Percentiles rank a stretch among this genome's conserved stretches.
phyloP scores from a whole-genome alignment of 2,329 filamentous ascomycete genomes.

The Trichoderma atroviride region DNA sequence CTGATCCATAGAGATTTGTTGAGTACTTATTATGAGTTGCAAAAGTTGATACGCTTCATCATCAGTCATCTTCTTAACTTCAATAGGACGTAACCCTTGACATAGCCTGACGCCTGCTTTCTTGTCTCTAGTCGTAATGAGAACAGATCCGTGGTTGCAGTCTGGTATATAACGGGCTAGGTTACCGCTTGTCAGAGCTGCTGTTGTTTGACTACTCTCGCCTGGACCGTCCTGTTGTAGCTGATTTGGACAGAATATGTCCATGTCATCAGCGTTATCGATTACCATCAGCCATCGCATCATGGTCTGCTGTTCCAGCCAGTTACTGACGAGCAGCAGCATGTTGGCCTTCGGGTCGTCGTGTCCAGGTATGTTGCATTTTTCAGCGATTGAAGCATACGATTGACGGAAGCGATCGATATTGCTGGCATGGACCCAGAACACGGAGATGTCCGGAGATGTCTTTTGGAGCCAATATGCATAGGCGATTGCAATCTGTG shows the following conservation, averaged over 20 bases:
- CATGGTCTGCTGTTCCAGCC: slow-evolving; percentile 33
- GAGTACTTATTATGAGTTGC: slow-evolving; percentile 27
- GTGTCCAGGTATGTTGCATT: slow-evolving; percentile 33
- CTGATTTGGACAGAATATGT: slow-evolving; percentile 3
- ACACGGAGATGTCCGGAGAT: slow-evolving; percentile 35
- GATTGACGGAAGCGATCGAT: slow-evolving; percentile 36
- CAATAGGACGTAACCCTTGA: slow-evolving; percentile 28
- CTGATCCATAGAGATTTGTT: slow-evolving; percentile 10
- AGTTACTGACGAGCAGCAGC: slow-evolving; percentile 34
- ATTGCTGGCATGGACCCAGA: slow-evolving; percentile 42
- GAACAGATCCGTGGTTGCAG: slow-evolving; percentile 36
- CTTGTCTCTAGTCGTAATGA: slow-evolving; percentile 41
- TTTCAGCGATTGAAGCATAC: slow-evolving; percentile 34
- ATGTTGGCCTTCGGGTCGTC: slow-evolving; percentile 32
- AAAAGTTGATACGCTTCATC: slow-evolving; percentile 36
- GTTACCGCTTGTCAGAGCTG: not conserved
- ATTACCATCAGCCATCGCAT: slow-evolving; percentile 32
- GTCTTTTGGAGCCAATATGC: slow-evolving; percentile 32
- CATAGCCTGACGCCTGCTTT: slow-evolving; percentile 32
- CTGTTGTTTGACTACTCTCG: not conserved
- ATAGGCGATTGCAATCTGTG: slow-evolving; percentile 29
- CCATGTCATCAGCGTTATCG: slow-evolving; percentile 28
- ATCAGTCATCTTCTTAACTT: slow-evolving; percentile 37
- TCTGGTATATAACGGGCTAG: slow-evolving; percentile 34
- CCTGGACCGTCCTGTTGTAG: not conserved